Conservation (phyloP, 2,329 filamentous ascomycete species). For the Pseudodiploospora longispora region DNA sequence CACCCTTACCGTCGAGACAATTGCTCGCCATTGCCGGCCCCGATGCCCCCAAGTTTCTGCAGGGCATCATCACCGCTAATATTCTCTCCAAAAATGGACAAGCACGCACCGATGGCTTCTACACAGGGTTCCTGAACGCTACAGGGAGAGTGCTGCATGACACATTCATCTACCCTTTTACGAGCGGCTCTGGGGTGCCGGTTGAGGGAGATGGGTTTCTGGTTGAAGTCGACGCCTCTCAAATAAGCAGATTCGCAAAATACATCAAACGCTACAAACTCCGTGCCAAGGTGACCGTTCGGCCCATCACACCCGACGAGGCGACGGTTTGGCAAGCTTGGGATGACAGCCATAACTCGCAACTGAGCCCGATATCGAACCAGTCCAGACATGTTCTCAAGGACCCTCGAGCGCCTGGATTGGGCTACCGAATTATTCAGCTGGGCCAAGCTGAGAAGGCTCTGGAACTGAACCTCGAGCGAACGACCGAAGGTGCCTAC, state of each 20-base stretch:
- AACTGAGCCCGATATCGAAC: neutral
- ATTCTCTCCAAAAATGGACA: constrained; percentile 29
- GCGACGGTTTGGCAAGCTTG: constrained; percentile 66
- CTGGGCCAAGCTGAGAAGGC: constrained; percentile 14
- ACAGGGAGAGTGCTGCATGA: constrained; percentile 80
- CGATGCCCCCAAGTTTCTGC: constrained; percentile 77
- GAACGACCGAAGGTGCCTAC: constrained; percentile 53
- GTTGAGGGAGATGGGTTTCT: constrained; percentile 41
- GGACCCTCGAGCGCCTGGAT: constrained; percentile 46
- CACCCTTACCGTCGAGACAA: constrained; percentile 61
- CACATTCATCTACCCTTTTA: constrained; percentile 74
- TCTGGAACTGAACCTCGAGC: constrained; percentile 34
- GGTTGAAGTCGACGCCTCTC: constrained; percentile 70
- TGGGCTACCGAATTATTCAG: constrained; percentile 45
- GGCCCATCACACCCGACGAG: constrained; percentile 57
- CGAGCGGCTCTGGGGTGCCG: constrained; percentile 17
- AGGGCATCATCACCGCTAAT: constrained; percentile 71
- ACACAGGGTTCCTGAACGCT: constrained; percentile 79
- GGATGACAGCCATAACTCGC: constrained; percentile 39
- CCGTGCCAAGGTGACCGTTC: constrained; percentile 66
- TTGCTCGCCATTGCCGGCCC: constrained; percentile 72
- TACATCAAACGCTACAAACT: constrained; percentile 84
- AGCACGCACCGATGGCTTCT: constrained; percentile 49
- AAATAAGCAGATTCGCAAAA: constrained; percentile 53
- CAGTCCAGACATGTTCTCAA: constrained; percentile 27